These are phyloP conservation scores for Boeremia exigua DNA, from an alignment of 2,329 filamentous ascomycete species.

Conservation along the genomic window DNA sequence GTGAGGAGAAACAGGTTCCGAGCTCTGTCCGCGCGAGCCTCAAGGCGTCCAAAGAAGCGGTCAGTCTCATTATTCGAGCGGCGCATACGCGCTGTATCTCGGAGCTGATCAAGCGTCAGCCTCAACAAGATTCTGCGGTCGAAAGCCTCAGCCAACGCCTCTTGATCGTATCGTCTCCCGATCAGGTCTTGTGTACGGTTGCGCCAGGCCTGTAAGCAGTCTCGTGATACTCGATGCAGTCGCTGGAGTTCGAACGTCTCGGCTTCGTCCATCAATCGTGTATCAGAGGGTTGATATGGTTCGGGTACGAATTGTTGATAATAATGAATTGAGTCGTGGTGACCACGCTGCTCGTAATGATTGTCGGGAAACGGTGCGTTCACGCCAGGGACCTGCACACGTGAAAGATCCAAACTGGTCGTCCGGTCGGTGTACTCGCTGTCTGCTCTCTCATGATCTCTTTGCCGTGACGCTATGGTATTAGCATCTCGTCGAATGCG, in stretches of 20 bases:
- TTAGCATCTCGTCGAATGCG: conserved; percentile 34
- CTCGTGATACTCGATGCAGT: conserved; percentile 34
- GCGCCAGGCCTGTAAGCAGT: conserved; percentile 55
- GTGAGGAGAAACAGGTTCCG: conserved; percentile 70
- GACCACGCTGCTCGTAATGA: conserved; percentile 3
- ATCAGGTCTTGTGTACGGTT: conserved; percentile 47
- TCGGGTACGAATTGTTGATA: conserved; percentile 39
- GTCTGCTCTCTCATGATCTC: conserved; percentile 32
- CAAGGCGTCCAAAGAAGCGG: conserved; percentile 61
- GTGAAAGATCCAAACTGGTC: conserved; percentile 35
- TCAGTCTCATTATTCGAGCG: conserved; percentile 56
- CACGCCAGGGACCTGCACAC: conserved; percentile 44
- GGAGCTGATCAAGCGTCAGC: conserved; percentile 56
- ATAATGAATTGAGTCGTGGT: conserved; percentile 17
- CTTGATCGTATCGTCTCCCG: conserved; percentile 34
- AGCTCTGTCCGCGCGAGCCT: conserved; percentile 66
- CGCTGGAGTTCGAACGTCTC: conserved; percentile 49
- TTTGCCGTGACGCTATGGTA: conserved; percentile 17
- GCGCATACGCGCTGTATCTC: conserved; percentile 37
- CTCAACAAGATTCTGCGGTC: conserved; percentile 60
- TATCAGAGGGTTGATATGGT: conserved; percentile 57
- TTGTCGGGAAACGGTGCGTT: conserved; percentile 43
- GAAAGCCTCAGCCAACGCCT: conserved; percentile 50
- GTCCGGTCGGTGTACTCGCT: conserved; percentile 42
- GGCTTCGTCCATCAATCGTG: conserved; percentile 58